These are phyloP conservation scores for Rhodamnia rubescens DNA, from an alignment of 345 rosid species.

Conservation along the genomic window DNA sequence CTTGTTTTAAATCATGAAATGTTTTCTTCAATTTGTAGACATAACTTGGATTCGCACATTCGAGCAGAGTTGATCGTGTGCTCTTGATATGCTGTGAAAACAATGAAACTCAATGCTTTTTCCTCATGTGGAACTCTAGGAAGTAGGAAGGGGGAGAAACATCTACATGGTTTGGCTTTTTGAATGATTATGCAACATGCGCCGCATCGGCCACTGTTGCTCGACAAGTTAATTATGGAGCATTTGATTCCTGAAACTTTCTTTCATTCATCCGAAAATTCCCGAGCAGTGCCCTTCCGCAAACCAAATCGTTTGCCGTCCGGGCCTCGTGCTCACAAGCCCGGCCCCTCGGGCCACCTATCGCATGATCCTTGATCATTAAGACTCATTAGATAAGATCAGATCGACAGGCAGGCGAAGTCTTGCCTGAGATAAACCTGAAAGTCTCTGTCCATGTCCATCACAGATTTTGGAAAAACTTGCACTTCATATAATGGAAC, in stretches of 20 bases:
- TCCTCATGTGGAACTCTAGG: neutral
- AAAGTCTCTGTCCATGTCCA: neutral
- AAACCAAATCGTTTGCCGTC: neutral
- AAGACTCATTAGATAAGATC: neutral
- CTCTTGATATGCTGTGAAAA: neutral
- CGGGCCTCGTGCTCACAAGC: neutral
- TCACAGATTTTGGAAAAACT: neutral
- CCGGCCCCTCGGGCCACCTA: neutral
- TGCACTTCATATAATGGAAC: neutral
- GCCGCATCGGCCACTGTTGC: neutral
- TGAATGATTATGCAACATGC: no score
- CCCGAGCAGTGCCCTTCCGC: neutral
- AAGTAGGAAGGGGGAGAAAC: neutral
- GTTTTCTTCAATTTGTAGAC: neutral
- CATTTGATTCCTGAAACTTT: neutral
- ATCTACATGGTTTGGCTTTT: neutral
- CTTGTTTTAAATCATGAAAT: neutral
- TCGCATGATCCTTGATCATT: neutral
- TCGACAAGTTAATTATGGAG: neutral
- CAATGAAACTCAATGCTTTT: neutral
- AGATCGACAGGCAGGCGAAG: neutral
- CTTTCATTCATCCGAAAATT: no score
- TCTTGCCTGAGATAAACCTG: neutral
- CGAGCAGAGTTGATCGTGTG: neutral
- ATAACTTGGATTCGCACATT: neutral